These are phyloP conservation scores for Zymoseptoria brevis DNA, from an alignment of 2,329 filamentous ascomycete species.

Conservation along the genomic window DNA sequence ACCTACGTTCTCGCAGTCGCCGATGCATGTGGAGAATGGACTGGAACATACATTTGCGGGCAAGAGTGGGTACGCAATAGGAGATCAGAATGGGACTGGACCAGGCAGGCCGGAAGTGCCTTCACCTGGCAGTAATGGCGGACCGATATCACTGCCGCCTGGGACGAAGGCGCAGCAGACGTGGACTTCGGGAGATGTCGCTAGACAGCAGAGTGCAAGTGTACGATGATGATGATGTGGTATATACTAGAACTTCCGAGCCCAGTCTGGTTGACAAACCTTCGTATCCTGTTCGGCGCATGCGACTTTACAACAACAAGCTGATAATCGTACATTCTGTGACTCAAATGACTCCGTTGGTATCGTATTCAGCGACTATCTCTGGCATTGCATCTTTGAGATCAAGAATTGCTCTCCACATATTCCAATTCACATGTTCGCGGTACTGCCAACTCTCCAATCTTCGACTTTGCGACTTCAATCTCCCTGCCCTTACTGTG, in stretches of 20 bases:
- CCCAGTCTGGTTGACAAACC: too few relatives aligned
- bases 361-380: not conserved
- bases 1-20: constrained; percentile 14
- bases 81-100: constrained; percentile 15
- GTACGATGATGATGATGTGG: constrained; percentile 2
- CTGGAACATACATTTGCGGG: constrained; percentile 14
- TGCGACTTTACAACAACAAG: not conserved
- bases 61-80: constrained; percentile 25
- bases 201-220: constrained; percentile 7
- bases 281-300: not conserved
- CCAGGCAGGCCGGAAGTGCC: constrained; percentile 17
- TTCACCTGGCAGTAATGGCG: constrained; percentile 12
- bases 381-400: not conserved
- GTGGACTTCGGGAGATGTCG: constrained; percentile 51
- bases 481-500: not conserved
- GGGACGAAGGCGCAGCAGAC: constrained; percentile 82
- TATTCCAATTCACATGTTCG: not conserved
- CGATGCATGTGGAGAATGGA: constrained; percentile 10
- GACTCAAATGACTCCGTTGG: not conserved
- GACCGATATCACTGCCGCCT: constrained; percentile 49
- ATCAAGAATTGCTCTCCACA: not conserved
- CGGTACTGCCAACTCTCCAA: not conserved
- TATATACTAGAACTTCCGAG: too few relatives aligned
- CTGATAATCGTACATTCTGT: not conserved
- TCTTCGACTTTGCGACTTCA: not conserved